phyloP scores from a whole-genome alignment of 495 filamentous ascomycete species.

The Achaetomiella virescens region DNA sequence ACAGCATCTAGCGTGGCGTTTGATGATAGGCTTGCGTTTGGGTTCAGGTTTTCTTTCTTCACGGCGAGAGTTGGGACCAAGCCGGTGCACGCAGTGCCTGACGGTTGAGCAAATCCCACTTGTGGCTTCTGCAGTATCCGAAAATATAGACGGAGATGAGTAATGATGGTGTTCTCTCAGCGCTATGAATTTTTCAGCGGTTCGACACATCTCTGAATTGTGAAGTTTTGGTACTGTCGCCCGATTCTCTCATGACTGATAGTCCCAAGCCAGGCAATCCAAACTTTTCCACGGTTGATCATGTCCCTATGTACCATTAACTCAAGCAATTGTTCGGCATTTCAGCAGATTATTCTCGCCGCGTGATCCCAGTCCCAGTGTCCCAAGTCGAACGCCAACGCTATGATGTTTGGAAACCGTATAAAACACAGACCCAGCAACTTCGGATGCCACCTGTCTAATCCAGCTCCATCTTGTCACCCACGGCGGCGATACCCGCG shows the following conservation, averaged over 20 bases:
- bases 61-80: too few species aligned
- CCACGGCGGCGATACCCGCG: slow-evolving; percentile 32
- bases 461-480: slow-evolving; percentile 41
- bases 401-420: slow-evolving; percentile 15
- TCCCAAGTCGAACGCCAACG: slow-evolving; percentile 16
- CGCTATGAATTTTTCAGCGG: too few species aligned
- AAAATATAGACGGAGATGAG: too few species aligned
- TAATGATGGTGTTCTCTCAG: too few species aligned
- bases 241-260: too few species aligned
- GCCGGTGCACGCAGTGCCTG: too few species aligned
- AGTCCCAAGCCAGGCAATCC: too few species aligned
- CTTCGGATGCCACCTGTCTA: slow-evolving; percentile 11
- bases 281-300: too few species aligned
- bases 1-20: slow-evolving; percentile 28
- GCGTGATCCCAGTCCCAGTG: not conserved
- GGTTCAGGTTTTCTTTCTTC: not conserved
- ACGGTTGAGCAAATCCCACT: not conserved
- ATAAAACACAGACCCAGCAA: not conserved
- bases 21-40: slow-evolving; percentile 10
- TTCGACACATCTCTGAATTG: not conserved
- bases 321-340: too few species aligned
- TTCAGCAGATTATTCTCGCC: too few species aligned
- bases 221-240: too few species aligned
- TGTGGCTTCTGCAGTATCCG: not conserved
- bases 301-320: too few species aligned